Evolutionary conservation across 805 yeast species (phyloP).

Genomic region (Scheffersomyces amazonensis): DNA sequence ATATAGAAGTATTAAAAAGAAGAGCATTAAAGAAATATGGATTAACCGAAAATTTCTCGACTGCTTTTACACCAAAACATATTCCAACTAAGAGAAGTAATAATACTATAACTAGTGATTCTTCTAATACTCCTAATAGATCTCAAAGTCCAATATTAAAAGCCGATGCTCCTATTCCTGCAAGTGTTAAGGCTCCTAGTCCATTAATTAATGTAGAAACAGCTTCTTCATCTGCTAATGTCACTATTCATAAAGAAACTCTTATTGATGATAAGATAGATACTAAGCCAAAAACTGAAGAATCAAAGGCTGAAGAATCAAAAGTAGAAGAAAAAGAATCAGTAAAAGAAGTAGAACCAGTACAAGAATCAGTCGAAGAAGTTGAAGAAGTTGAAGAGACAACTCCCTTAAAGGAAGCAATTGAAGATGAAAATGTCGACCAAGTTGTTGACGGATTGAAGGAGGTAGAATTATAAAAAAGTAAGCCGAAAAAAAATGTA

Average conservation of each 20-base stretch:
- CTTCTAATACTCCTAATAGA: conserved; percentile 10
- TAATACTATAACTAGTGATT: not conserved
- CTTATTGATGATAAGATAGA: conserved; percentile 29
- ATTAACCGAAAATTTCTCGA: conserved; percentile 32
- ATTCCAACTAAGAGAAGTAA: conserved; percentile 7
- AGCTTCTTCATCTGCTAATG: conserved; percentile 16
- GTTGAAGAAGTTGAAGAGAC: conserved; percentile 3
- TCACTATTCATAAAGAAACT: conserved; percentile 40
- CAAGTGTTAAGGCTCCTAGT: conserved; percentile 5
- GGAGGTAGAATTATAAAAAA: conserved; percentile 8
- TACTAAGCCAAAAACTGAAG: conserved; percentile 3
- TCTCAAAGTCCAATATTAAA: conserved; percentile 9
- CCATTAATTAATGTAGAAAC: conserved; percentile 27
- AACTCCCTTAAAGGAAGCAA: conserved; percentile 2
- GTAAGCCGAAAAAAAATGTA: too few species aligned
- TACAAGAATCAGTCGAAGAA: conserved; percentile 2
- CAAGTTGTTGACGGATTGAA: conserved; percentile 8
- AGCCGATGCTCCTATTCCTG: conserved; percentile 6
- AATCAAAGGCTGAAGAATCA: not conserved
- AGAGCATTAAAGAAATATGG: conserved; percentile 41
- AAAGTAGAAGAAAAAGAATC: not conserved
- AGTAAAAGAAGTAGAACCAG: conserved; percentile 1
- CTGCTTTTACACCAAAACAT: conserved; percentile 37
- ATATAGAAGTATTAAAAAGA: conserved; percentile 40
- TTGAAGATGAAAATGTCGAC: not conserved